phyloP scores from a whole-genome alignment of 371 early-diverging fungal genomes.

The Synchytrium microbalum region DNA sequence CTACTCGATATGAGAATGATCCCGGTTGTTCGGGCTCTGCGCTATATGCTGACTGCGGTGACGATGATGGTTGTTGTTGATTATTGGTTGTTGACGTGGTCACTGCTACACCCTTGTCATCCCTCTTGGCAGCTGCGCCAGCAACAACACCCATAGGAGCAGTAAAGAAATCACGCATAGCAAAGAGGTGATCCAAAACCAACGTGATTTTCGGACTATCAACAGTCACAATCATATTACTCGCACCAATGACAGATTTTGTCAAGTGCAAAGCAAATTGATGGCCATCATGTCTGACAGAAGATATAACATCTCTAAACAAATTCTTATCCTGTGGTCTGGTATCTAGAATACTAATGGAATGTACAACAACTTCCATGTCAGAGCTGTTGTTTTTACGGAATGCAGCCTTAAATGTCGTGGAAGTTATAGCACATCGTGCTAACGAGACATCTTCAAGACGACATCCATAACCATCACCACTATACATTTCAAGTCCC shows the following conservation, averaged over 20 bases:
- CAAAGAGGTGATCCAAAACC: constrained; percentile 75
- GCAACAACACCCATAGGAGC: constrained; percentile 9
- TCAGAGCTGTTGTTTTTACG: constrained; percentile 56
- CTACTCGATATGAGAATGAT: constrained; percentile 54
- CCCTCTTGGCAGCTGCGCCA: constrained; percentile 17
- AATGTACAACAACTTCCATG: constrained; percentile 63
- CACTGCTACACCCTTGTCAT: constrained; percentile 15
- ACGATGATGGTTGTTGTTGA: constrained; percentile 1
- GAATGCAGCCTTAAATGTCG: constrained; percentile 54
- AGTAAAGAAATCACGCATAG: constrained; percentile 60
- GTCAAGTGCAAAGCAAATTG: constrained; percentile 55
- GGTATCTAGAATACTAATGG: constrained; percentile 71
- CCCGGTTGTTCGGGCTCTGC: background rate
- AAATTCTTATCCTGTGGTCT: constrained; percentile 61
- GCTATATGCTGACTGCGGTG: background rate
- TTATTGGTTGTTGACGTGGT: constrained; percentile 16
- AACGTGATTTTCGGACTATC: constrained; percentile 78
- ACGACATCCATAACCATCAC: background rate
- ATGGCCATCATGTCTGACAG: constrained; percentile 49
- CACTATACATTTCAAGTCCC: constrained; percentile 46
- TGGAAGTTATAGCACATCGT: constrained; percentile 35
- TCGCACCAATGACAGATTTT: background rate
- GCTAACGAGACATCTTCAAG: constrained; percentile 28
- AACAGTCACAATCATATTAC: constrained; percentile 55
- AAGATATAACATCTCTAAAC: constrained; percentile 74